Conservation (phyloP, 768 basidiomycete species). For the Naganishia vishniacii region DNA sequence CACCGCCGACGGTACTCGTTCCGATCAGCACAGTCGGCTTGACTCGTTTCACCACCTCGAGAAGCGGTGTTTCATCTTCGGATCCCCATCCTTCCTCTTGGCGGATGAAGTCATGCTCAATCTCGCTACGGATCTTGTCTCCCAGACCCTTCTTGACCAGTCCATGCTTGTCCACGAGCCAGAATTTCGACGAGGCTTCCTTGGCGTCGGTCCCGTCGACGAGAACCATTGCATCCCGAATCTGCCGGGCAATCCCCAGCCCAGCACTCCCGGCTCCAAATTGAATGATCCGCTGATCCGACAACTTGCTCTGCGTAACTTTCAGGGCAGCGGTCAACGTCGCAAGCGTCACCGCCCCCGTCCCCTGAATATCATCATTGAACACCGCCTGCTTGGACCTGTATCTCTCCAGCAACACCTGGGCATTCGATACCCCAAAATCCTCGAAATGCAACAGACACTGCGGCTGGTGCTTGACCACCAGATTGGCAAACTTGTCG, state of each 20-base stretch:
- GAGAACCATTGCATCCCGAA: conserved; percentile 68
- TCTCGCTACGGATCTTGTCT: conserved; percentile 49
- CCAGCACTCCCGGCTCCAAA: conserved; percentile 73
- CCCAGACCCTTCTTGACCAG: conserved; percentile 57
- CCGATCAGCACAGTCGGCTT: conserved; percentile 80
- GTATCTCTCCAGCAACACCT: conserved; percentile 57
- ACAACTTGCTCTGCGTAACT: conserved; percentile 61
- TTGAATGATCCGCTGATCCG: conserved; percentile 70
- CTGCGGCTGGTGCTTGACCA: conserved; percentile 65
- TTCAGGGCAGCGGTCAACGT: conserved; percentile 44
- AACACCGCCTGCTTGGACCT: conserved; percentile 44
- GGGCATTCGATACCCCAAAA: conserved; percentile 70
- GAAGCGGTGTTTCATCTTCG: conserved; percentile 50
- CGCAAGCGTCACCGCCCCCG: conserved; percentile 48
- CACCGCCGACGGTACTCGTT: conserved; percentile 69
- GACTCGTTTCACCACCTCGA: conserved; percentile 67
- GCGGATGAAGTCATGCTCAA: conserved; percentile 57
- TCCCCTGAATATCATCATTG: conserved; percentile 70
- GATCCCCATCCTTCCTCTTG: conserved; percentile 55
- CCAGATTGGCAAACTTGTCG: conserved; percentile 73
- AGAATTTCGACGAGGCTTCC: conserved; percentile 65
- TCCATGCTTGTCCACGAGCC: conserved; percentile 65
- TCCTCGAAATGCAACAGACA: conserved; percentile 75
- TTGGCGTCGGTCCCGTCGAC: conserved; percentile 52
- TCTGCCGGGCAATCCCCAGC: conserved; percentile 64